Conservation (phyloP, 805 yeast species). For the Pichia scutulata region DNA sequence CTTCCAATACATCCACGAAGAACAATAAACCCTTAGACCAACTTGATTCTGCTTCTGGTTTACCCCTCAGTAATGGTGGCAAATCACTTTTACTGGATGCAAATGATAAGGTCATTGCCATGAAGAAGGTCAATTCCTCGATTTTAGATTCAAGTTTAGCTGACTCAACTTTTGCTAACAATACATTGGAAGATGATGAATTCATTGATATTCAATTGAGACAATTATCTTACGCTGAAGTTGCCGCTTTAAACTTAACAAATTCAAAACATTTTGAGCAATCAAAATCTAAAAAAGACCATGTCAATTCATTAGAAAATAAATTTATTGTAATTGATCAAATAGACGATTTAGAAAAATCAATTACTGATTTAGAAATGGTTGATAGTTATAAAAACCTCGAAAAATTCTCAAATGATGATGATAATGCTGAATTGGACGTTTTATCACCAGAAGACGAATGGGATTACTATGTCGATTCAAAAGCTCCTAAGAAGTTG, state of each 20-base stretch:
- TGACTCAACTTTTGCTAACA: neutral
- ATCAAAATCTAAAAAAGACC: neutral
- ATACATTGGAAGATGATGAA: conserved; percentile 23
- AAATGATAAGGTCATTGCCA: conserved; percentile 23
- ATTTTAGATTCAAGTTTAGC: conserved; percentile 2
- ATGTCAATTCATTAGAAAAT: neutral
- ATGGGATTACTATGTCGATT: neutral
- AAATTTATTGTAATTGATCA: conserved; percentile 22
- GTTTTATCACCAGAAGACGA: neutral
- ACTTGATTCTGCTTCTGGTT: neutral
- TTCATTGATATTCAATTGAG: conserved; percentile 41
- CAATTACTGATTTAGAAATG: conserved; percentile 28
- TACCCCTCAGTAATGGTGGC: neutral
- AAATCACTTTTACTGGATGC: neutral
- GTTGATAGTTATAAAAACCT: conserved; percentile 16
- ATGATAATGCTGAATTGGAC: neutral
- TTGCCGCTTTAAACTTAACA: conserved; percentile 28
- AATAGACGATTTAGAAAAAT: conserved; percentile 25
- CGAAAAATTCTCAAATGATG: conserved; percentile 8
- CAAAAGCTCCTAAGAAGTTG: neutral
- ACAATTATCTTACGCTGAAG: conserved; percentile 47
- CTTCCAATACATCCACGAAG: neutral
- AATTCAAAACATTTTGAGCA: neutral
- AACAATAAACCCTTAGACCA: neutral
- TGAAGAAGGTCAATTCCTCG: conserved; percentile 19